A percentile compares a stretch with the other conserved stretches of the same genome.
These are phyloP conservation scores for Talaromyces sp. DNA, from an alignment of 2,329 filamentous ascomycete genomes.

Conservation along the genomic window DNA sequence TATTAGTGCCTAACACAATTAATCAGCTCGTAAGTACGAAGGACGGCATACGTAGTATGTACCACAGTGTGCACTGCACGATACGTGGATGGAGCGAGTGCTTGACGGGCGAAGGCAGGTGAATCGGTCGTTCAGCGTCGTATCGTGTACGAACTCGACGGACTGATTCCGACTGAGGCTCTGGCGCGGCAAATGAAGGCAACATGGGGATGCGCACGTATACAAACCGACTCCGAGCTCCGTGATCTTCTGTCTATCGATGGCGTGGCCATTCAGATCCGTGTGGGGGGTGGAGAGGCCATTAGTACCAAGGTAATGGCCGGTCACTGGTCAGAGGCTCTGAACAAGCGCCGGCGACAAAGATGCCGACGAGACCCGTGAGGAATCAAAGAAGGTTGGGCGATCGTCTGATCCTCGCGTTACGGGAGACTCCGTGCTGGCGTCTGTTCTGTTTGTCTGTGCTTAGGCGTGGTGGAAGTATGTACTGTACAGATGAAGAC, in stretches of 20 bases:
- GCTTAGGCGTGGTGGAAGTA: neutral
- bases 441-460: slow-evolving; percentile 1
- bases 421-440: slow-evolving; percentile 4
- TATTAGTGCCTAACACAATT: neutral
- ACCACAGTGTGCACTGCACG: too few species aligned
- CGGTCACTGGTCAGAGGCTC: neutral
- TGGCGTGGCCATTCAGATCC: neutral
- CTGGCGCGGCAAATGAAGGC: slow-evolving; percentile 11
- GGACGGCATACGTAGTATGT: neutral
- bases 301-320: neutral
- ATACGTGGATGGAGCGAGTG: neutral
- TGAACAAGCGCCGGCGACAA: slow-evolving; percentile 7
- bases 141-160: neutral
- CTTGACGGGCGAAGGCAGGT: neutral
- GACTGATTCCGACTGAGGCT: neutral
- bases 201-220: slow-evolving; percentile 5
- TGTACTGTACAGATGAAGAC: neutral
- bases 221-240: neutral
- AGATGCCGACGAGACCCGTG: slow-evolving; percentile 7
- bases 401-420: slow-evolving; percentile 8
- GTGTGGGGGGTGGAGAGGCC: slow-evolving; percentile 4
- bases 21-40: neutral
- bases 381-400: slow-evolving; percentile 10
- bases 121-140: neutral
- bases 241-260: neutral